These are phyloP conservation scores for Tetragonia tetragonoides DNA, from an alignment of 148 eudicot genomes.

Conservation along the genomic window DNA sequence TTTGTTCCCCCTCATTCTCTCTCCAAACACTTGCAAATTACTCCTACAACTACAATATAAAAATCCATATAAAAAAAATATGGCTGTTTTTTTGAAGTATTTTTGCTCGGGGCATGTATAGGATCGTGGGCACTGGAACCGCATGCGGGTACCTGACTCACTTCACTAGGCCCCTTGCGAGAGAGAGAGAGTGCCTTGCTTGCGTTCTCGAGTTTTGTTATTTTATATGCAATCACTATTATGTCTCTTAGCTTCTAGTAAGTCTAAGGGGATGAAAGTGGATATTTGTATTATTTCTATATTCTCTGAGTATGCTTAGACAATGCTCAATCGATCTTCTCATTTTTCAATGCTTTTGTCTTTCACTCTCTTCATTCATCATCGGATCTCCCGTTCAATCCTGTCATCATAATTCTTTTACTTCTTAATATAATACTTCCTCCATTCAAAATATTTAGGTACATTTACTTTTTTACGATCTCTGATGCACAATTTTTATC, in stretches of 20 bases:
- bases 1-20: slow-evolving; percentile 3
- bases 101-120: not conserved
- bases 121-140: slow-evolving; percentile 18
- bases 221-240: not conserved
- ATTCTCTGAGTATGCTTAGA: slow-evolving; percentile 5
- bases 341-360: slow-evolving; percentile 20
- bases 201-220: no score
- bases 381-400: slow-evolving; percentile 18
- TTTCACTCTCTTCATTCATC: slow-evolving; percentile 11
- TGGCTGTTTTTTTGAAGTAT: not conserved
- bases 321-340: slow-evolving; percentile 7
- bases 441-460: no score
- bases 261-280: not conserved
- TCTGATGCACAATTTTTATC: no score
- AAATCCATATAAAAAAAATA: no score
- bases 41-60: not conserved
- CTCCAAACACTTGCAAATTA: not conserved
- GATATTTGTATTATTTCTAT: slow-evolving; percentile 15
- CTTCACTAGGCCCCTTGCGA: not conserved
- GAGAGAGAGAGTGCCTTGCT: no score
- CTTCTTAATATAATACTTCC: not conserved
- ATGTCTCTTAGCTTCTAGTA: not conserved
- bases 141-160: slow-evolving; percentile 21
- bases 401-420: not conserved
- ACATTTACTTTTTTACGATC: no score